Base-by-base conservation (phyloP, 257 asterid genomes). In the Solanum chmielewskii region DNA sequence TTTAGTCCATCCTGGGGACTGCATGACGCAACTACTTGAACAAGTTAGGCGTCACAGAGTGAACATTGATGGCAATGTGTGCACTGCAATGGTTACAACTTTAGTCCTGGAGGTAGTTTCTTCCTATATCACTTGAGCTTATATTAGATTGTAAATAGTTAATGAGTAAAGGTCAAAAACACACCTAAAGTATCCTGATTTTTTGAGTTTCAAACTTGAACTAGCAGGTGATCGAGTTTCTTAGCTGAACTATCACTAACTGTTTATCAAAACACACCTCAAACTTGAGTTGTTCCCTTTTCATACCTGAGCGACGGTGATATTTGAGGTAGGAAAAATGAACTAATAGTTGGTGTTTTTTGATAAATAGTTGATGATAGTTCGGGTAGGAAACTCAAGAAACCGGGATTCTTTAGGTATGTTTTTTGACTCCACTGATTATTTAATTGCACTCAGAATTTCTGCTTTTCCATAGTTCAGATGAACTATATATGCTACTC, bases 11-110 rank as follows among this genome's bases (percentile, higher is more conserved):
- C 99, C 98, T 27, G 98, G 95, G 4, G 99, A 97, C 87, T 97
- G 99, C 93, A 94, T 97, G 95, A 95, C 90, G 18, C 96, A 95
- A 59, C 83, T 97, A 90, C 98, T 97, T 31, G 99, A 97, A 91
- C 90, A 94, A 92, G 98, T 97, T 70, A 90, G 99, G 88, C 98
- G 91, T 60, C 98, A 97, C 86, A 92, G 87, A 94, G 99, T 97
- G 60, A 97, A 97, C 84, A 89, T 96, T n/a, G 99, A 97, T 91
- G 99, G 99, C 91, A 97, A 96, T 84, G 98, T 97, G 77, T 93
- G 98, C 94, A 94, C 99, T 23, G 99, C 93, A 42, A 94, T 97
- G 98, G 99, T 97, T 74, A 97, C 99, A 11, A 89, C 94, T 89
- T 92, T 97, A 91, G 98, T 95, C 78, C 96, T 97, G 47, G 99